Evolutionary conservation across 805 yeast species (phyloP).

Genomic region (Schizosaccharomyces octosporus): DNA sequence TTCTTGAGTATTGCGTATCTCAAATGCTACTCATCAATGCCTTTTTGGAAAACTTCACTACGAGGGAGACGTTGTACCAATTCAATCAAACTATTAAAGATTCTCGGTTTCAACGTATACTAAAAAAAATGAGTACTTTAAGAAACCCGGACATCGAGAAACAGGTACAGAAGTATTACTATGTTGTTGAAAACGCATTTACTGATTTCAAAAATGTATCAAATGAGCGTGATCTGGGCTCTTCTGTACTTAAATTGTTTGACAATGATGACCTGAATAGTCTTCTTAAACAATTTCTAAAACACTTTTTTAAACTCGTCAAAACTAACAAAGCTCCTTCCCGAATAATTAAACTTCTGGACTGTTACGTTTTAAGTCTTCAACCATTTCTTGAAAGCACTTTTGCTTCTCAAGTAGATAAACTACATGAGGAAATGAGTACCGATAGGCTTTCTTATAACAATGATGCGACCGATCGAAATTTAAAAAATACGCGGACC

Average conservation of each 20-base stretch:
- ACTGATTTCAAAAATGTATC: too few species aligned
- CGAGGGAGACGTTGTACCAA: background rate
- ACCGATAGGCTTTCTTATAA: too few species aligned
- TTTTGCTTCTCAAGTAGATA: too few species aligned
- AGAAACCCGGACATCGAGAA: too few species aligned
- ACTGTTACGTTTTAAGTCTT: background rate
- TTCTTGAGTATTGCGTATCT: constrained; percentile 45
- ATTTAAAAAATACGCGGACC: too few species aligned
- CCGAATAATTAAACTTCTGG: background rate
- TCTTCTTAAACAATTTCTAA: background rate
- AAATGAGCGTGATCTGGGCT: too few species aligned
- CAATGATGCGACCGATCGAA: too few species aligned
- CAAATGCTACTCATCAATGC: constrained; percentile 50
- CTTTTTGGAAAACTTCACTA: constrained; percentile 5
- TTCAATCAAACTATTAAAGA: background rate
- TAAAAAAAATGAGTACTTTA: background rate
- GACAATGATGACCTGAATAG: background rate
- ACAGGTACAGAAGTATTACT: too few species aligned
- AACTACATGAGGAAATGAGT: too few species aligned
- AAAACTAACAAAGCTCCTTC: background rate
- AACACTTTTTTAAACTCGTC: background rate
- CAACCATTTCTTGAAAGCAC: background rate
- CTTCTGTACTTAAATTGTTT: background rate
- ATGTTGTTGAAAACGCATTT: too few species aligned
- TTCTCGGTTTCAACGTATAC: background rate